Conservation (phyloP, 495 filamentous ascomycete genomes). For the Penicillium egyptiacum region DNA sequence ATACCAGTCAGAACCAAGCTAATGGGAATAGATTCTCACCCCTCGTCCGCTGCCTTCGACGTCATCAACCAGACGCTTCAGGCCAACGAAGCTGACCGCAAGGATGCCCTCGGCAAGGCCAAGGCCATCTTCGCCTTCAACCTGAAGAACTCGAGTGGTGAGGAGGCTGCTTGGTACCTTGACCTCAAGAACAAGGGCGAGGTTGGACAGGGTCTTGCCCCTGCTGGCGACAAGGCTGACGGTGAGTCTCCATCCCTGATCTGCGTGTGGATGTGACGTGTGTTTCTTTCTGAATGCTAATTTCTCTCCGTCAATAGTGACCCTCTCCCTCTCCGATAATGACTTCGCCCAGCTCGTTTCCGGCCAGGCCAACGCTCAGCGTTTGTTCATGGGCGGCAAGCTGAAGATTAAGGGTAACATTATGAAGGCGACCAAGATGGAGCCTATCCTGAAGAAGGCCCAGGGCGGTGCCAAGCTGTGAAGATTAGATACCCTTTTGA, state of each 20-base stretch:
- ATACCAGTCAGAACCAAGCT: constrained; percentile 8
- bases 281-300: constrained; percentile 6
- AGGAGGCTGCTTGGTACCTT: constrained; percentile 86
- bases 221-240: constrained; percentile 71
- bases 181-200: constrained; percentile 88
- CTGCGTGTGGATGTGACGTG: not conserved
- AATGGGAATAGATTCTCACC: constrained; percentile 69
- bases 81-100: constrained; percentile 68
- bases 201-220: constrained; percentile 71
- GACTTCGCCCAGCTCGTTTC: constrained; percentile 80
- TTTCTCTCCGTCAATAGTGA: constrained; percentile 55
- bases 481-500: constrained; percentile 43
- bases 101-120: constrained; percentile 83
- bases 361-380: constrained; percentile 92
- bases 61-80: constrained; percentile 74
- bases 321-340: constrained; percentile 75
- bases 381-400: constrained; percentile 94
- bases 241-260: constrained; percentile 53
- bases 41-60: constrained; percentile 90
- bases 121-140: constrained; percentile 88
- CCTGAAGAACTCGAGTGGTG: constrained; percentile 79
- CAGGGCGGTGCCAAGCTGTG: constrained; percentile 83
- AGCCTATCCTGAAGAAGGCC: constrained; percentile 90
- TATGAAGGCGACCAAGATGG: constrained; percentile 98
- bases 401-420: constrained; percentile 97